Evolutionary conservation across 2,329 filamentous ascomycete genomes (phyloP).

Genomic region (Xylaria sp.): DNA sequence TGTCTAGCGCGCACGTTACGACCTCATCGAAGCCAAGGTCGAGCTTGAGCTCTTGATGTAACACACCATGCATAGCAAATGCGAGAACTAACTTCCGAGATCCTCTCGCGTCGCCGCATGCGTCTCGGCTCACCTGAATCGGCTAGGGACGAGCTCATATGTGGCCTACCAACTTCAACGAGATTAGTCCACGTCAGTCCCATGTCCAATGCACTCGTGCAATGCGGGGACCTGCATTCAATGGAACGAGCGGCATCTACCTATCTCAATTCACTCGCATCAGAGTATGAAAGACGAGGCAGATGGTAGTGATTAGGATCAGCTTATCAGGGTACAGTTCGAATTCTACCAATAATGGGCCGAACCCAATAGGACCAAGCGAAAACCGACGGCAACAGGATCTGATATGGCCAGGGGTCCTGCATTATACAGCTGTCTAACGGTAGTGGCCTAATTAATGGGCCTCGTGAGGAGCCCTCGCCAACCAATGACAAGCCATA

Average conservation of each 20-base stretch:
- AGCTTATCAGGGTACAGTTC: conserved; percentile 33
- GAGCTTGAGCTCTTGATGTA: conserved; percentile 42
- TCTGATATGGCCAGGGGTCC: conserved; percentile 30
- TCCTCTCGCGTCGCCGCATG: conserved; percentile 45
- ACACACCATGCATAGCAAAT: conserved; percentile 45
- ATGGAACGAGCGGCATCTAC: conserved; percentile 29
- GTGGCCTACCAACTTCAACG: conserved; percentile 39
- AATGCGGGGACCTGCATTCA: conserved; percentile 45
- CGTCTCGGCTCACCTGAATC: conserved; percentile 44
- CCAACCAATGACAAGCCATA: conserved; percentile 31
- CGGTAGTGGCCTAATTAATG: conserved; percentile 32
- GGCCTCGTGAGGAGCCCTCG: conserved; percentile 14
- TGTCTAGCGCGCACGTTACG: conserved; percentile 37
- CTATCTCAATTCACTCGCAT: conserved; percentile 21
- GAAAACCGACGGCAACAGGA: conserved; percentile 24
- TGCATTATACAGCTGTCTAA: conserved; percentile 33
- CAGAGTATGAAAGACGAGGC: conserved; percentile 22
- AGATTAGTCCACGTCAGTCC: conserved; percentile 41
- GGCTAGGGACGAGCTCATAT: conserved; percentile 40
- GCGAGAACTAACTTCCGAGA: conserved; percentile 46
- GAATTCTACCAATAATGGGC: conserved; percentile 24
- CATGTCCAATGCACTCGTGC: conserved; percentile 34
- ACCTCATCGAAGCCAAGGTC: conserved; percentile 35
- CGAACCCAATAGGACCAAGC: conserved; percentile 17
- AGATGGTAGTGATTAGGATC: conserved; percentile 22